These are phyloP conservation scores for Emericellopsis terricola DNA, from an alignment of 495 filamentous ascomycete species.

Conservation along the genomic window DNA sequence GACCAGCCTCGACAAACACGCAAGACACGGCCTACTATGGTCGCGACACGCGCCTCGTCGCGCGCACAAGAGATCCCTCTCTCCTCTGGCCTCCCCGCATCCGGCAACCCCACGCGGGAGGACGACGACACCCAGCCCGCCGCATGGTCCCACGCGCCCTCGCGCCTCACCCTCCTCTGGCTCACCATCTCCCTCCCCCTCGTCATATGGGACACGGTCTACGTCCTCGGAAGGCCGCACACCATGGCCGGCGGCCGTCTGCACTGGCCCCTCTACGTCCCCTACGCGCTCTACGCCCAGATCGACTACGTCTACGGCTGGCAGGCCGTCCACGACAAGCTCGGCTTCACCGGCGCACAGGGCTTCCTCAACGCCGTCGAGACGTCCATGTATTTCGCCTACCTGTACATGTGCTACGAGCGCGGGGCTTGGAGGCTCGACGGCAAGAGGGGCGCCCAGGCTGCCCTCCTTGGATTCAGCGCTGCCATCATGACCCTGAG, in stretches of 20 bases:
- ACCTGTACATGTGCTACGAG: conserved; percentile 29
- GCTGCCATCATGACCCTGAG: conserved; percentile 64
- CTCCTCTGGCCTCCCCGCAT: conserved; percentile 1
- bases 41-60: conserved; percentile 2
- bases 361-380: conserved; percentile 56
- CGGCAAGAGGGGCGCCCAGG: conserved; percentile 41
- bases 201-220: conserved; percentile 68
- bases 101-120: neutral
- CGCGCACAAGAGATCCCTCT: neutral
- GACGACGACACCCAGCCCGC: neutral
- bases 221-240: conserved; percentile 66
- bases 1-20: too few species aligned
- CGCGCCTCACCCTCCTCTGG: conserved; percentile 50
- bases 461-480: conserved; percentile 48
- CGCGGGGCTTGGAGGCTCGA: conserved; percentile 11
- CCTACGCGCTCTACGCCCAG: conserved; percentile 65
- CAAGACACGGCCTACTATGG: conserved; percentile 1
- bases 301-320: conserved; percentile 77
- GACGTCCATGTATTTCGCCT: conserved; percentile 45
- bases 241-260: conserved; percentile 64
- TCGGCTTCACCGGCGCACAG: conserved; percentile 74
- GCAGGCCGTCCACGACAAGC: conserved; percentile 49
- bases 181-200: conserved; percentile 61
- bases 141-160: conserved; percentile 50
- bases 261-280: conserved; percentile 59